A percentile compares a stretch with the other conserved stretches of the same genome.
Conservation (phyloP, 148 eudicot species). For the Amaranthus hypochondriacus region DNA sequence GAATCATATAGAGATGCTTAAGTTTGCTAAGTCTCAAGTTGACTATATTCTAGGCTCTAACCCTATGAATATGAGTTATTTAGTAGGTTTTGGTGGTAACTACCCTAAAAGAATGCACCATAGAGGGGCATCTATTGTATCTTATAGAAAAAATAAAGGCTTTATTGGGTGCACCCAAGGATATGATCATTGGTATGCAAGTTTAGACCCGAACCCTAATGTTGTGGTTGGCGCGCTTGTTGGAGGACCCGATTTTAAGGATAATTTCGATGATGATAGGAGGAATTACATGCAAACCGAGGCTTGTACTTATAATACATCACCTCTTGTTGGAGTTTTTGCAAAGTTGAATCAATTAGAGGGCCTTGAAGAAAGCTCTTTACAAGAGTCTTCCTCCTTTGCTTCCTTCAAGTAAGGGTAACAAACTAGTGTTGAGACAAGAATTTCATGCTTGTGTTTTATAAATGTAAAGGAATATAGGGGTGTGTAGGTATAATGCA, state of each 20-base stretch:
- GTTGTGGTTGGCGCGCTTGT: constrained; percentile 69
- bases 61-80: constrained; percentile 67
- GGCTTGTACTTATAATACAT: constrained; percentile 82
- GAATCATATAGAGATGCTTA: constrained; percentile 35
- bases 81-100: constrained; percentile 64
- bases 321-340: constrained; percentile 80
- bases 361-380: constrained; percentile 1
- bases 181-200: constrained; percentile 69
- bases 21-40: constrained; percentile 56
- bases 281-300: constrained; percentile 77
- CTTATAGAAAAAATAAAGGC: constrained; percentile 59
- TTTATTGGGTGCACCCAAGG: constrained; percentile 95
- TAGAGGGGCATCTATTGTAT: constrained; percentile 73
- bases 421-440: too few species aligned
- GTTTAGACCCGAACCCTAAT: constrained; percentile 56
- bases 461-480: too few species aligned
- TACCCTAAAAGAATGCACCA: constrained; percentile 80
- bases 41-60: constrained; percentile 80
- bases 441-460: too few species aligned
- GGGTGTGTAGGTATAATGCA: too few species aligned
- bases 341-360: constrained; percentile 52
- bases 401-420: constrained; percentile 8
- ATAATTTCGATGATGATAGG: constrained; percentile 52
- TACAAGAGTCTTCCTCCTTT: constrained; percentile 12
- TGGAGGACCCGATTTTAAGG: constrained; percentile 71